phyloP scores from a whole-genome alignment of 2,329 filamentous ascomycete genomes.

The Pestalotiopsis sp. region DNA sequence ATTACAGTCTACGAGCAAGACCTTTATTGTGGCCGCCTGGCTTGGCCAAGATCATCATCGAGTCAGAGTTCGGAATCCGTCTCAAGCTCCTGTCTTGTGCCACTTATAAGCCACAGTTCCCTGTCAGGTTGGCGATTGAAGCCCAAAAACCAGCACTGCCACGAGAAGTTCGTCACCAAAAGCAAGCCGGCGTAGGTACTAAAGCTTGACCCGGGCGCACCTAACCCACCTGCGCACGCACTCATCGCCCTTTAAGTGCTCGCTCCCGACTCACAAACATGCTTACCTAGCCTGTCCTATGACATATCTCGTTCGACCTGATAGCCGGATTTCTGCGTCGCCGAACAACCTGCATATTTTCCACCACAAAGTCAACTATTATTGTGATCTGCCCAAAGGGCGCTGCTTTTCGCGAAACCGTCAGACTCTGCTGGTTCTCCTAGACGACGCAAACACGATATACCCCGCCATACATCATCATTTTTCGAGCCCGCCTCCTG shows the following conservation, averaged over 20 bases:
- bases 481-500: background rate
- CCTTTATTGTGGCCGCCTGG: background rate
- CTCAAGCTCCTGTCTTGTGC: background rate
- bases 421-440: background rate
- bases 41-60: background rate
- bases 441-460: background rate
- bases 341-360: background rate
- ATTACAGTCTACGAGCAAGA: background rate
- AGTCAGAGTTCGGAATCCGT: background rate
- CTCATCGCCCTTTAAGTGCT: background rate
- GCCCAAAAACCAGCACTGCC: constrained; percentile 8
- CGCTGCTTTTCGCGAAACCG: background rate
- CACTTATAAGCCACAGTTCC: background rate
- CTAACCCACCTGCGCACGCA: background rate
- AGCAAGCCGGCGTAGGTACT: constrained; percentile 2
- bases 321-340: constrained; percentile 2
- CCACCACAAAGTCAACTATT: background rate
- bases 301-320: background rate
- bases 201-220: constrained; percentile 8
- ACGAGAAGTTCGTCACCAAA: constrained; percentile 11
- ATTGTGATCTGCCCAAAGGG: background rate
- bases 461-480: constrained; percentile 11
- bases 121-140: background rate
- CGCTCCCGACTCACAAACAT: background rate
- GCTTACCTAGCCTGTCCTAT: background rate